Evolutionary conservation across 139 green algal species (phyloP).

Genomic region (Tetraselmis chui): DNA sequence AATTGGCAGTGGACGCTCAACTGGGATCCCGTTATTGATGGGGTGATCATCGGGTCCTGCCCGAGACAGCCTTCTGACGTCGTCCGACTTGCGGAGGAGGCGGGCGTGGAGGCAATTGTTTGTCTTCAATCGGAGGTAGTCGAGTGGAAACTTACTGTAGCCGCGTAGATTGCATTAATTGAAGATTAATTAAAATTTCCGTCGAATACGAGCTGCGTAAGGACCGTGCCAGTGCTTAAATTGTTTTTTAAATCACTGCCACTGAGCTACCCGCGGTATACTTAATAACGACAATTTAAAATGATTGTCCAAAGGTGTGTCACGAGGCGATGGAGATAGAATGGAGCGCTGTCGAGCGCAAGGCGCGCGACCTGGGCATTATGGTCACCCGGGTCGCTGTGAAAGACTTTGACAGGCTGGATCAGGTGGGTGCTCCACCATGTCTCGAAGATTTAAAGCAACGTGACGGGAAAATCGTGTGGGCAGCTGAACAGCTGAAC

Average conservation of each 20-base stretch:
- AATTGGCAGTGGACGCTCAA: conserved; percentile 6
- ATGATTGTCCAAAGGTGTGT: background rate
- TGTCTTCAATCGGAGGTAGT: conserved; percentile 2
- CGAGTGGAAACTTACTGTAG: no score
- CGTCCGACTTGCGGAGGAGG: background rate
- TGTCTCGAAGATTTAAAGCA: no score
- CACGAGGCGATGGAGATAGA: conserved; percentile 8
- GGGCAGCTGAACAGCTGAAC: no score
- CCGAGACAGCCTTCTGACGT: background rate
- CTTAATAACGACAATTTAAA: no score
- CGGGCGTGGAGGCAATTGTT: background rate
- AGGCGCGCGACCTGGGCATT: background rate
- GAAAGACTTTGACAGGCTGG: conserved; percentile 4
- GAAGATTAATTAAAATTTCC: no score
- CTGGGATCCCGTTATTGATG: background rate
- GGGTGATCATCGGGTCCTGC: background rate
- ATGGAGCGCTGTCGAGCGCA: background rate
- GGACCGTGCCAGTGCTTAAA: no score
- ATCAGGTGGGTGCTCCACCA: background rate
- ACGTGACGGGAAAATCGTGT: no score
- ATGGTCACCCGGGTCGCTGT: background rate
- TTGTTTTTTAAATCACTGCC: no score
- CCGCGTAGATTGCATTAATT: no score
- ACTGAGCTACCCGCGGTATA: no score
- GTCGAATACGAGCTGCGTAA: no score